Evolutionary conservation across 352 stramenopile species (phyloP), one percentile per base, ranked within the genome.

Genomic region (Globisporangium abappressorium): DNA sequence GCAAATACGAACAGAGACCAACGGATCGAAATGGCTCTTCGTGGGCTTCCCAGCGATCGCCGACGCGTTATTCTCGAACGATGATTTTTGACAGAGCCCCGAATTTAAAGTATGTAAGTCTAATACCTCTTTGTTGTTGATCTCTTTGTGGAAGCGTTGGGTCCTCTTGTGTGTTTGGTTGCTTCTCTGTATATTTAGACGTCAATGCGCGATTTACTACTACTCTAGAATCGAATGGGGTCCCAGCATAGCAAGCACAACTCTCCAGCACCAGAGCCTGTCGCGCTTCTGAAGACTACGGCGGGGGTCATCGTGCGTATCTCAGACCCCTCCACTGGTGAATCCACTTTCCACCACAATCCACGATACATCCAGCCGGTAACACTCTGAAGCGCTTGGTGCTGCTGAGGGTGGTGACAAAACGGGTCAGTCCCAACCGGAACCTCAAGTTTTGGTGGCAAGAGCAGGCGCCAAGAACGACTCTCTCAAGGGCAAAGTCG

Each of bases 41-140:
- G 64, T 95, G 18, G 88, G 88, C 14, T 95, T 95, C 54, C 74
- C 69, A 14, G 68, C 70, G 5, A 78, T 95, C 49, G 75, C 76
- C 9, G 57, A 78, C 33, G 72, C 77, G 26, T 73, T 94, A 49
- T 95, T 95, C 64, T 79, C 82, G 33, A 78, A 85, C 60, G 83
- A 93, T 46, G 80, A 92, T 38, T 95, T 95, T 77, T 95, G 75
- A 87, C 18, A 30, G 34, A 68, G 22, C 18, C 26, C 47, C 6
- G 22, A 57, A 20, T 58, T 65, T 43, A 58, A 56, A 60, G 18
- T 30, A 62, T 62, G 56, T 62, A 62, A 26, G 43, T 62, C 56
- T 62, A 62, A 49, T 24, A 49, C 56, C 56, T 24, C 22, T 62
- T 22, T 41, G 34, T 49, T 3, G n/a, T 14, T 15, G 33, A 51